Conservation (phyloP, 352 stramenopile species). For the Phytophthora gonapodyides region DNA sequence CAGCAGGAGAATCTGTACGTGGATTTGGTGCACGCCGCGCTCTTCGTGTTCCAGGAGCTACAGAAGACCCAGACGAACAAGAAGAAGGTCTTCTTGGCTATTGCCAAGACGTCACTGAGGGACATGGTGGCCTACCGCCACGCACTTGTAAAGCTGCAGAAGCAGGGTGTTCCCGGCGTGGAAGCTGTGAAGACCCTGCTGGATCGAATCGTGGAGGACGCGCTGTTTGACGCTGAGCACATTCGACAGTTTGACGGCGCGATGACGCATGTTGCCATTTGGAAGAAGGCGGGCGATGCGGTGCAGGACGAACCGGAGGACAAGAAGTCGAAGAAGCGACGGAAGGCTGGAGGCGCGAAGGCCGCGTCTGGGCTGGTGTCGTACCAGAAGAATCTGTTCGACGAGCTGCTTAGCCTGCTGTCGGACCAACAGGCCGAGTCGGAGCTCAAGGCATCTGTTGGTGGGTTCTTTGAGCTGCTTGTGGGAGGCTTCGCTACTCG, state of each 20-base stretch:
- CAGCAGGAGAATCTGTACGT: constrained; percentile 36
- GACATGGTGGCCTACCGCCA: constrained; percentile 65
- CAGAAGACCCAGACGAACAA: constrained; percentile 89
- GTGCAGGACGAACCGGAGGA: constrained; percentile 17
- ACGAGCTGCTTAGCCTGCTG: constrained; percentile 66
- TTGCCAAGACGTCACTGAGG: constrained; percentile 78
- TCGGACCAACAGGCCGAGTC: constrained; percentile 36
- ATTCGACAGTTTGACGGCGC: constrained; percentile 74
- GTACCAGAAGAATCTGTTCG: constrained; percentile 83
- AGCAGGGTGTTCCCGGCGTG: constrained; percentile 19
- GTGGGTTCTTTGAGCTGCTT: constrained; percentile 67
- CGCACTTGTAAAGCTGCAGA: constrained; percentile 38
- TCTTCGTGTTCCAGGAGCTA: constrained; percentile 79
- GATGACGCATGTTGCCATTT: constrained; percentile 45
- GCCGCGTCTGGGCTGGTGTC: constrained; percentile 53
- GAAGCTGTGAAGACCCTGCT: constrained; percentile 35
- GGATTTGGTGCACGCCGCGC: constrained; percentile 47
- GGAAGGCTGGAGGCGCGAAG: constrained; percentile 39
- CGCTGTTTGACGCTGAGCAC: constrained; percentile 79
- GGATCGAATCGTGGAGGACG: constrained; percentile 68
- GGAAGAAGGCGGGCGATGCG: constrained; percentile 20
- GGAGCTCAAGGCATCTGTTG: constrained; percentile 53
- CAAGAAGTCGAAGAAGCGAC: constrained; percentile 49
- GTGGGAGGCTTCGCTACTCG: constrained; percentile 58
- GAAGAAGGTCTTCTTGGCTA: constrained; percentile 85